Evolutionary conservation across 2,329 filamentous ascomycete species (phyloP), one percentile per base, ranked within the genome.

Genomic region (Aspergillus fischeri): DNA sequence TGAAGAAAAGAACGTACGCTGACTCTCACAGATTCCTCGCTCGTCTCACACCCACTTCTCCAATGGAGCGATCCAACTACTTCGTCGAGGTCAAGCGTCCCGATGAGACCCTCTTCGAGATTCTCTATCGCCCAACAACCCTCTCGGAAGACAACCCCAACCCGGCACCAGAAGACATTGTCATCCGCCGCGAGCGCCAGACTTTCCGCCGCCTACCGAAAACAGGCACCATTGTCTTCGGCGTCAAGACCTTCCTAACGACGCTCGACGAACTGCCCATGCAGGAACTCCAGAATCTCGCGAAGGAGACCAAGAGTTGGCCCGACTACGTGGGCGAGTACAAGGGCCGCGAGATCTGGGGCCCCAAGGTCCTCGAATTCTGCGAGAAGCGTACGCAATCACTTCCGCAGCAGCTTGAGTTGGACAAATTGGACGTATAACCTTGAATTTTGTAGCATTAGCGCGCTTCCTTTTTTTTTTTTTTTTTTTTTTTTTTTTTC

Each of bases 131-230:
- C 20, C 74, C 75, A 5, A 73, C 73, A 1, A 73, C 67, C 0
- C 64, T 77, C 21, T 73, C 73, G 9, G 72, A 76, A 45, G 62
- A 77, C 63, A 60, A 73, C 59, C 58, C 73, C 57, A 62, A 77
- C 60, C 68, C 71, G 7, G 63, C 64, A 9, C 58, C 73, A 1
- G 71, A 73, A 0, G 70, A 80, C 28, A 74, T 83, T 21, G 67
- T 80, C 51, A 70, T 83, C 44, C 75, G 81, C 4, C 73, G 76
- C 21, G 80, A 83, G 62, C 68, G 77, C 17, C 80, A 83, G 59
- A 80, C 77, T 0, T 83, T 83, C 60, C 75, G 73, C 4, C 69
- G 76, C 1, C 63, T 83, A 7, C 76, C 76, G 1, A 70, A 71
- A 1, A 76, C 74, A 0, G 72, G 71, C 0, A 75, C 79, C 0